Base-by-base conservation (phyloP, 805 yeast species). In the Metschnikowia chrysomelidarum region DNA sequence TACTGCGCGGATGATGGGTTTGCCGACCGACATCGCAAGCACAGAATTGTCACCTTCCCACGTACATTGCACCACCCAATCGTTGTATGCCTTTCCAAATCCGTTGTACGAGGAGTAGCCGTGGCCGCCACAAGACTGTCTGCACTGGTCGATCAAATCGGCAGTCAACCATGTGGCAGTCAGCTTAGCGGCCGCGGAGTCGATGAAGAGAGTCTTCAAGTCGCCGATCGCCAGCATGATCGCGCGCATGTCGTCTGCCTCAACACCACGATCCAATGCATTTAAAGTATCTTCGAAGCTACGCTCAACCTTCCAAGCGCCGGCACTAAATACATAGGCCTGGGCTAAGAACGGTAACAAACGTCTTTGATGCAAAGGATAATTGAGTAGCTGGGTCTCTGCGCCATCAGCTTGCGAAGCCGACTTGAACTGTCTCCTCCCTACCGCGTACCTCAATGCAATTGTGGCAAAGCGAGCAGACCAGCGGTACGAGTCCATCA, bases 31-130 rank as follows among this genome's bases (percentile, higher is more conserved):
- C 50, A 49, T 45, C 24, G 50, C 49, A 36, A 49, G 42, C 27
- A 49, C 51, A 3, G 50, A 45, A 36, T 49, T 49, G 46, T 49
- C 53, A 21, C 53, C 53, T 21, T 49, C 53, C 53, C 53, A 49
- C 6, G 53, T 49, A 27, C 53, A 49, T 30, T 49, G 53, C 22
- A 49, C 53, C 16, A 47, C 53, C 52, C 52, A 49, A 44, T 49
- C 53, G 29, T 41, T 43, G 41, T 35, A 49, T 3, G 46, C 44
- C 38, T 44, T 46, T 12, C 53, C 52, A 24, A 49, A 49, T 4
- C 47, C 50, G 30, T 41, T 40, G 40, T 49, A 49, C 8, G 50
- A 23, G 4, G 52, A 47, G 47, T 49, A 49, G 6, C 53, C 53
- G 38, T 47, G 53, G 12, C 53, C 53, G 27, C 53, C 53, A 15